Evolutionary conservation across 768 basidiomycete species (phyloP).

Genomic region (Dentipellis fragilis): DNA sequence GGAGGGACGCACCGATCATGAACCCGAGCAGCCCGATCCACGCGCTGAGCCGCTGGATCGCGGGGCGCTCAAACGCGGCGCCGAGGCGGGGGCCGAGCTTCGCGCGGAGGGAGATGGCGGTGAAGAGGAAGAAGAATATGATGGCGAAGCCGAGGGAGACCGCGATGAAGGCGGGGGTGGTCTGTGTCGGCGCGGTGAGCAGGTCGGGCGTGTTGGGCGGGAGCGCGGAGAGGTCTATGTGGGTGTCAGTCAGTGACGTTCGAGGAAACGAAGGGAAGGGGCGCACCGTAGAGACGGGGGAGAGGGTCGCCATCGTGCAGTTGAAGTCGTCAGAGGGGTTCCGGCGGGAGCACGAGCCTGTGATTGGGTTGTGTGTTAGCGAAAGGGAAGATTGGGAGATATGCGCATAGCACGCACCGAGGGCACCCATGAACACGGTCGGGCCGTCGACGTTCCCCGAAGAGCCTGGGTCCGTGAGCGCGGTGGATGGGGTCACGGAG

Average conservation of each 20-base stretch:
- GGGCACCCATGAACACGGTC: conserved; percentile 50
- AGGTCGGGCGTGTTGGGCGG: conserved; percentile 45
- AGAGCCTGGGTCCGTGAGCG: conserved; percentile 24
- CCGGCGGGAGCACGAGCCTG: conserved; percentile 59
- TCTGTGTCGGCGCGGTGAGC: conserved; percentile 49
- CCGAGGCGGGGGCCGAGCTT: conserved; percentile 47
- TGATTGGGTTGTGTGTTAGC: conserved; percentile 1
- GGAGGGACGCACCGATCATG: conserved; percentile 43
- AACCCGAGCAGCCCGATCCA: conserved; percentile 77
- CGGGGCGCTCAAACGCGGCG: conserved; percentile 42
- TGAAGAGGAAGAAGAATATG: conserved; percentile 58
- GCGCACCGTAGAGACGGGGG: conserved; percentile 57
- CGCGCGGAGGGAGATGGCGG: conserved; percentile 54
- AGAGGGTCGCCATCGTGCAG: conserved; percentile 46
- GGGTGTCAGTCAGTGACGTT: background rate
- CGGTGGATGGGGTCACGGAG: conserved; percentile 47
- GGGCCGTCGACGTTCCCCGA: conserved; percentile 47
- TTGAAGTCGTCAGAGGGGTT: conserved; percentile 38
- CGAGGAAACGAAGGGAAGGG: background rate
- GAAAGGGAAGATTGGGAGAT: background rate
- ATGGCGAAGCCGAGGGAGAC: conserved; percentile 45
- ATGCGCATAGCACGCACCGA: conserved; percentile 35
- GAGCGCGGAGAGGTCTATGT: conserved; percentile 56
- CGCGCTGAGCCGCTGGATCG: conserved; percentile 47
- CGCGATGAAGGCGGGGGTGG: conserved; percentile 55